Conservation (phyloP, 345 rosid genomes). For the Barbarea vulgaris region DNA sequence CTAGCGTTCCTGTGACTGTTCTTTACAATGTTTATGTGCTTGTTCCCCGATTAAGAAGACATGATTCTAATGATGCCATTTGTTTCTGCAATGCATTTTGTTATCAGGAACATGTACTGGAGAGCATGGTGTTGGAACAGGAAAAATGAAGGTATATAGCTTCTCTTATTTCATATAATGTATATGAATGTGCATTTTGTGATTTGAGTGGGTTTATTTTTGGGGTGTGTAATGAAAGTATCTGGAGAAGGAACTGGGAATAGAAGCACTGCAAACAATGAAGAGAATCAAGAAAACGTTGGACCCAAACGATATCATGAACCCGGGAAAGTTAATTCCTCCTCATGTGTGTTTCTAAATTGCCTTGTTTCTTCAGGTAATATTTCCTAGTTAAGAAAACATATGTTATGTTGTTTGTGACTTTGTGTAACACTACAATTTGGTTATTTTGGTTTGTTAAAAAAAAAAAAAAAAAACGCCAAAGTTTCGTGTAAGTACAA, state of each 20-base stretch:
- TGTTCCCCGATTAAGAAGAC: background rate
- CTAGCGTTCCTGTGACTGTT: background rate
- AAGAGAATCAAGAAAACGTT: conserved; percentile 72
- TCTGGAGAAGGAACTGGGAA: conserved; percentile 86
- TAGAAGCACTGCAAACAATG: conserved; percentile 82
- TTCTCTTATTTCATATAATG: background rate
- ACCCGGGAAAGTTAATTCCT: conserved; percentile 95
- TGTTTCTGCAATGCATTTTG: conserved; percentile 11
- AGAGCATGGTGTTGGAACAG: conserved; percentile 96
- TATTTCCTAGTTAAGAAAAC: background rate
- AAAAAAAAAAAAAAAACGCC: too few species aligned
- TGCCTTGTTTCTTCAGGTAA: background rate
- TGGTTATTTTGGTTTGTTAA: conserved; percentile 10
- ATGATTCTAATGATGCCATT: conserved; percentile 4
- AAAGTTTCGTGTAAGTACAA: conserved; percentile 6
- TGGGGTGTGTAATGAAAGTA: conserved; percentile 44
- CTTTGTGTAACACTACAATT: background rate
- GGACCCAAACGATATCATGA: conserved; percentile 92
- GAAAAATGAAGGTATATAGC: conserved; percentile 74
- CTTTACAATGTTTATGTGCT: background rate
- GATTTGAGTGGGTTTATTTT: conserved; percentile 1
- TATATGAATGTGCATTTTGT: background rate
- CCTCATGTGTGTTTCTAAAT: conserved; percentile 76
- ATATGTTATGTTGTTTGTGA: background rate
- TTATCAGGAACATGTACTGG: conserved; percentile 91